Evolutionary conservation across 352 stramenopile genomes (phyloP).

Genomic region (Globisporangium spinosum): DNA sequence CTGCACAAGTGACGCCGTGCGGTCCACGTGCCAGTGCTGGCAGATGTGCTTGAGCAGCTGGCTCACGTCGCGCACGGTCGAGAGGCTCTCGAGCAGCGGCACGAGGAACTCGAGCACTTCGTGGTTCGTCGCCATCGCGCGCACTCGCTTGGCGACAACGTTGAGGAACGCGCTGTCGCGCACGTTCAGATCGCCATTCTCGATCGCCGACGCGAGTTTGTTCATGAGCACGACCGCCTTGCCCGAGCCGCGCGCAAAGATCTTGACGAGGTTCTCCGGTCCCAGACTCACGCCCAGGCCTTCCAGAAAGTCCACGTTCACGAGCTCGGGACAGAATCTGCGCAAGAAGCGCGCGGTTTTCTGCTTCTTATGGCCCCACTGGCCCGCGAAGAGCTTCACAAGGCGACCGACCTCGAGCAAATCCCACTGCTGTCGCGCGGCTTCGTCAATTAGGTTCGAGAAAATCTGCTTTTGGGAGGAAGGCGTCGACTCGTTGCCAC

Average conservation of each 20-base stretch:
- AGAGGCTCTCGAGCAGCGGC: constrained; percentile 71
- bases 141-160: constrained; percentile 29
- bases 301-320: constrained; percentile 85
- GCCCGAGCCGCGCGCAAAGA: constrained; percentile 69
- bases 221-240: constrained; percentile 55
- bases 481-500: neutral
- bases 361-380: constrained; percentile 48
- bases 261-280: constrained; percentile 51
- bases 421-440: constrained; percentile 71
- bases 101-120: constrained; percentile 65
- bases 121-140: constrained; percentile 36
- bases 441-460: constrained; percentile 71
- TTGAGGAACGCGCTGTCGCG: constrained; percentile 36
- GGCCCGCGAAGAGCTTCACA: constrained; percentile 68
- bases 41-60: constrained; percentile 57
- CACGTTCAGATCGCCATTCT: constrained; percentile 65
- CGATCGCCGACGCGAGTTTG: constrained; percentile 68
- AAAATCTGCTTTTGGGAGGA: constrained; percentile 43
- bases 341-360: constrained; percentile 64
- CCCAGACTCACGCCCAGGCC: constrained; percentile 58
- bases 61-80: constrained; percentile 64
- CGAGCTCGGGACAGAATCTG: constrained; percentile 66
- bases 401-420: constrained; percentile 75
- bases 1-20: constrained; percentile 58
- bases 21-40: constrained; percentile 61